phyloP scores from a whole-genome alignment of 2,329 filamentous ascomycete species.

The Lanzia echinophila region DNA sequence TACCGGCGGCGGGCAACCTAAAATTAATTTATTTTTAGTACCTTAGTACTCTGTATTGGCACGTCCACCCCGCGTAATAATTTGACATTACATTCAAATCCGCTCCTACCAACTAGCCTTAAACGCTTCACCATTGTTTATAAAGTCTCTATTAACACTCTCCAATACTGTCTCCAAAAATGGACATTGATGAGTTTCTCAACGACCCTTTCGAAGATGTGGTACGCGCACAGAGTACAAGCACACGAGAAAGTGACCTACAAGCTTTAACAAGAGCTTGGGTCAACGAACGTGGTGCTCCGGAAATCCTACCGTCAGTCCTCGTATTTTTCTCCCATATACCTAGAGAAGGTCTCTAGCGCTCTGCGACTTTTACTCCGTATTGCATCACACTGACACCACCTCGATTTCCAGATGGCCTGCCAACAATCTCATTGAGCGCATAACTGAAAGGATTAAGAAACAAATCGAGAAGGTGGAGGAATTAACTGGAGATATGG shows the following conservation, averaged over 20 bases:
- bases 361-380: too few species aligned
- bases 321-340: background rate
- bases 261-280: conserved; percentile 86
- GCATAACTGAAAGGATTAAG: conserved; percentile 67
- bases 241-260: conserved; percentile 66
- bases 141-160: too few species aligned
- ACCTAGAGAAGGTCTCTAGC: too few species aligned
- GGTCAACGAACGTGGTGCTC: conserved; percentile 85
- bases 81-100: too few species aligned
- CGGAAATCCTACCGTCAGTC: conserved; percentile 75
- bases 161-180: too few species aligned
- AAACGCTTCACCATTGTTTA: too few species aligned
- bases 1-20: too few species aligned
- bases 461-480: conserved; percentile 65
- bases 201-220: conserved; percentile 41
- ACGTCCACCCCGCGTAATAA: too few species aligned
- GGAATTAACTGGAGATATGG: conserved; percentile 75
- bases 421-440: conserved; percentile 68
- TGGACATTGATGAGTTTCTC: conserved; percentile 35
- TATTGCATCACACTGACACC: background rate
- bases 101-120: too few species aligned
- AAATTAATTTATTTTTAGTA: too few species aligned
- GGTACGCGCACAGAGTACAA: conserved; percentile 42
- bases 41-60: too few species aligned
- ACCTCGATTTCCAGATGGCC: conserved; percentile 45